Evolutionary conservation across 73 alveolate genomes (phyloP), one percentile per base, ranked within the genome.

Genomic region (Symbiodinium pilosum): DNA sequence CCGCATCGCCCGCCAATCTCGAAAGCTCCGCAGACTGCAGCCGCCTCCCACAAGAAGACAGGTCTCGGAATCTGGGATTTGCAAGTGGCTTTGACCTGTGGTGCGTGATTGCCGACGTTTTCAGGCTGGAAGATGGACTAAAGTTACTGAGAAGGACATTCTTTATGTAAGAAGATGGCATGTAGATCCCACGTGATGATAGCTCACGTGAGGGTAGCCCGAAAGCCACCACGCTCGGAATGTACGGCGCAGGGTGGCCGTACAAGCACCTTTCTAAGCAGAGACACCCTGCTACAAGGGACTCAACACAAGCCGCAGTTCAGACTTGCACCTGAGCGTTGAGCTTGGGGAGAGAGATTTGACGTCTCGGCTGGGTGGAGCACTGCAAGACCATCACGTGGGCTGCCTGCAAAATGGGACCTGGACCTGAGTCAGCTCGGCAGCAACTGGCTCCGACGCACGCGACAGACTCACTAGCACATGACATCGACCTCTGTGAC

Each of bases 321-420:
- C 71, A 54, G 71, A 5, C 71, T 54, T 54, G 34, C 26, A 7
- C 71, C 26, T 12, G 71, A 30, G 71, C 18, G 71, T 54, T 54
- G 71, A 54, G 71, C 71, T 54, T 54, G 18, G 26, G 0, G 71
- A 21, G 71, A 21, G 71, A 54, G 30, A 54, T 54, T 54, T 0
- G 71, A 54, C 30, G 71, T 30, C 71, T 21, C 71, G 30, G 71
- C 71, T 54, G 71, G 71, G 30, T 54, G 34, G 71, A 54, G 71
- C 71, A 52, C 69, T 52, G 69, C 69, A 52, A 52, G 69, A 52
- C 71, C 71, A 54, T 54, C 71, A 54, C 71, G 71, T 54, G 71
- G 32, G 71, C n/a, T 54, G 71, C 30, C 71, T 12, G 34, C 71
- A 54, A 54, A 30, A 54, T 54, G 71, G 71, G 71, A 54, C 71